Base-by-base conservation (phyloP, 2,329 filamentous ascomycete species). In the Shiraia sp. region DNA sequence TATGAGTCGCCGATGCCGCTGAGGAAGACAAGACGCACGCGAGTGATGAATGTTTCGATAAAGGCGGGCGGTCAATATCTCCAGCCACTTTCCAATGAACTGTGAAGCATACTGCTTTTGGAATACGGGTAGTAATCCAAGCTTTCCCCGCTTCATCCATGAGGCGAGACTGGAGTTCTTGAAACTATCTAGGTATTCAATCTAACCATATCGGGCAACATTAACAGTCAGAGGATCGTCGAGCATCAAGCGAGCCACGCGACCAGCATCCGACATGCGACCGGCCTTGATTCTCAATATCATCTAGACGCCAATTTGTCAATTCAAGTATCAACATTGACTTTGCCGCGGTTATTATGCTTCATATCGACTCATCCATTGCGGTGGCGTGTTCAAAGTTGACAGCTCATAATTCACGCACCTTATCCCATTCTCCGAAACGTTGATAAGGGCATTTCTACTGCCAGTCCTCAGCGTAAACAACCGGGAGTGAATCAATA, bases 341-440 rank as follows among this genome's bases (percentile, higher is more conserved):
- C 33, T 27, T 26, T 26, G 36, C 36, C 33, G 45, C 40, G 44
- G 45, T 34, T 15, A 36, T 23, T 23, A 42, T 35, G 38, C 7
- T 10, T 43, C 28, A 32, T 12, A 42, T 49, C 39, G 39, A 46
- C 37, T 27, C 39, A 45, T 47, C 14, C 19, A n/a, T 27, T 13
- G 29, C 23, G 33, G 51, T 56, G 49, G 53, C 53, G 46, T 55
- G 51, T 51, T 47, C 37, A 45, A 26, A 35, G 28, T 22, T 32
- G 36, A 41, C 36, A 24, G 39, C 46, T 45, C 45, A 40, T 40
- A 42, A 44, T 42, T 42, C 42, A 36, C 30, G 24, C 36, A 23
- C 32, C 38, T 28, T 46, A 35, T 24, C 25, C 25, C 31, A 27
- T 33, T 17, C 12, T 24, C 33, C 29, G 36, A 7, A n/a, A 32